A percentile compares a stretch with the other conserved stretches of the same genome.
phyloP scores from a whole-genome alignment of 179 eudicot genomes.

The Carnegiea gigantea region DNA sequence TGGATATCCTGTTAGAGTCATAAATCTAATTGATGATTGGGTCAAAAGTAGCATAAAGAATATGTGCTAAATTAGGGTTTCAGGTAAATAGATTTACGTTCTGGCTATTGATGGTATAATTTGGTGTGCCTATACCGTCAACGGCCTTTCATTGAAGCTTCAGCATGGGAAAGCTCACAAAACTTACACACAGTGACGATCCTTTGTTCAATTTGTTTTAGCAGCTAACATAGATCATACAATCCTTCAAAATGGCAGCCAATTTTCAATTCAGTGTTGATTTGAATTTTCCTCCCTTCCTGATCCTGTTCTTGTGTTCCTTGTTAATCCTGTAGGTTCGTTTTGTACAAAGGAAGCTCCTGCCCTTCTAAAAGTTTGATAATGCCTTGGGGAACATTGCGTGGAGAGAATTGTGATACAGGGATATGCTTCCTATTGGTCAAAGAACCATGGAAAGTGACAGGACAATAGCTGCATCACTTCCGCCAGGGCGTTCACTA shows the following conservation, averaged over 20 bases:
- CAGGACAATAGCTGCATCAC: slow-evolving; percentile 37
- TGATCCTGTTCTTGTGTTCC: slow-evolving; percentile 10
- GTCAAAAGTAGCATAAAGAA: neutral
- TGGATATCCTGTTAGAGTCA: neutral
- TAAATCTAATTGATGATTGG: neutral
- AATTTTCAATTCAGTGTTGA: neutral
- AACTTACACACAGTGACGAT: neutral
- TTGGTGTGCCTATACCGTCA: neutral
- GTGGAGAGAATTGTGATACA: slow-evolving; percentile 43
- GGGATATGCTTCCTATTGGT: slow-evolving; percentile 44
- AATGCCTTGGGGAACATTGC: slow-evolving; percentile 64
- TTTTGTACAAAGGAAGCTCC: slow-evolving; percentile 34
- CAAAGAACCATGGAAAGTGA: slow-evolving; percentile 64
- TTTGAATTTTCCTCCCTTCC: neutral
- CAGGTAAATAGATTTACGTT: neutral
- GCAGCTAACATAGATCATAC: neutral
- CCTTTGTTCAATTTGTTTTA: neutral
- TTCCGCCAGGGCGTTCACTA: slow-evolving; percentile 31
- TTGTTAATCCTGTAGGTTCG: slow-evolving; percentile 20
- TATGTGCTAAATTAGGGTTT: slow-evolving; percentile 1
- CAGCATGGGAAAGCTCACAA: neutral
- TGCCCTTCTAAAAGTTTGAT: slow-evolving; percentile 42
- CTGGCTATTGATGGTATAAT: neutral
- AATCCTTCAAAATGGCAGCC: neutral
- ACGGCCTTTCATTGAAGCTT: neutral